Conservation (phyloP, 305 asterid species). For the Nicotiana rustica region DNA sequence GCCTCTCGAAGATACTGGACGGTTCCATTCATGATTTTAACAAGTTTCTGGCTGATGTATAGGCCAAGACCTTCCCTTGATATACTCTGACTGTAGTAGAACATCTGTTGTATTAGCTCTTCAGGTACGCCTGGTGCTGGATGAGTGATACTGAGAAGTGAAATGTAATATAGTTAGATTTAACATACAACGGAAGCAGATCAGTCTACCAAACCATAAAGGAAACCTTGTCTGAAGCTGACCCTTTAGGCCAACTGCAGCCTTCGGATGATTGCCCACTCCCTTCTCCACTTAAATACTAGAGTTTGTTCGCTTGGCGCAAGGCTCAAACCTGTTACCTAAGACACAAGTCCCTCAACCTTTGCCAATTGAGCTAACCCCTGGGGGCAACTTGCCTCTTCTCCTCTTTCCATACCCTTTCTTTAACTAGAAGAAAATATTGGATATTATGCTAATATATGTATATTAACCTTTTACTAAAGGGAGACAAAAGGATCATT, state of each 20-base stretch:
- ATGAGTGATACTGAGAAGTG: conserved; percentile 61
- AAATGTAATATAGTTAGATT: conserved; percentile 20
- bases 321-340: too few relatives aligned
- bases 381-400: not conserved
- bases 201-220: not conserved
- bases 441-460: not conserved
- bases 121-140: conserved; percentile 80
- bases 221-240: not conserved
- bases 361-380: too few relatives aligned
- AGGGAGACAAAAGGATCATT: not conserved
- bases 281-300: too few relatives aligned
- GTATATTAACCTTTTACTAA: not conserved
- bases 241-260: too few relatives aligned
- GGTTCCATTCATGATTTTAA: conserved; percentile 72
- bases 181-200: not conserved
- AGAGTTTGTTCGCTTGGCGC: too few relatives aligned
- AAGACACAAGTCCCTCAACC: too few relatives aligned
- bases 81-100: conserved; percentile 45
- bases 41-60: conserved; percentile 71
- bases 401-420: conserved; percentile 16
- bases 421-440: not conserved
- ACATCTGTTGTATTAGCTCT: conserved; percentile 73
- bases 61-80: conserved; percentile 74
- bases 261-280: too few relatives aligned
- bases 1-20: conserved; percentile 74